These are phyloP conservation scores for Begonia masoniana DNA, from an alignment of 306 rosid species.

Conservation along the genomic window DNA sequence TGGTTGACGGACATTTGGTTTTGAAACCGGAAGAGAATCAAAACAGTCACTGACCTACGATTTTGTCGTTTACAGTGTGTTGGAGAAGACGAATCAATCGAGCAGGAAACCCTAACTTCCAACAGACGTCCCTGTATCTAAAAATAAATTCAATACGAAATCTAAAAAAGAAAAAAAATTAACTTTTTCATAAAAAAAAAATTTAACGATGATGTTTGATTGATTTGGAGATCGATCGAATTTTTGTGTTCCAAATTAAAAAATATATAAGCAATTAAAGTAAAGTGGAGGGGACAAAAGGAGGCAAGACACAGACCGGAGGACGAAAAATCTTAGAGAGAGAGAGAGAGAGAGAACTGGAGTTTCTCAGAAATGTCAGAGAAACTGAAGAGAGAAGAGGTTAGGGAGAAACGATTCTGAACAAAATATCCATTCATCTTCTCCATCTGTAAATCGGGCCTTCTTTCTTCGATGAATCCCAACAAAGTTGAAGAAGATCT, in stretches of 20 bases:
- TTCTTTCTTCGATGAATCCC: conserved; percentile 45
- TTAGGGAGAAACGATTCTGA: not conserved
- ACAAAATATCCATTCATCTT: not conserved
- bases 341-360: not conserved
- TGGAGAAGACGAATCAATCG: conserved; percentile 29
- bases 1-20: no score
- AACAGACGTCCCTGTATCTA: conserved; percentile 36
- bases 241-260: no score
- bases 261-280: no score
- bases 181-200: no score
- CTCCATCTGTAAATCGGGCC: not conserved
- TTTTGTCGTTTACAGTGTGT: conserved; percentile 32
- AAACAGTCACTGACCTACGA: conserved; percentile 21
- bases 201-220: no score
- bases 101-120: conserved; percentile 33
- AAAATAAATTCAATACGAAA: no score
- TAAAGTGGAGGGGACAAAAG: no score
- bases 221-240: no score
- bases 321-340: not conserved
- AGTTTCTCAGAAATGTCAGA: conserved; percentile 14
- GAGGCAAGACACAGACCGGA: not conserved
- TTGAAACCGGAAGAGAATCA: no score
- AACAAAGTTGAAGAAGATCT: conserved; percentile 67
- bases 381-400: conserved; percentile 3
- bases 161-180: no score